Base-by-base conservation (phyloP, 345 rosid genomes). In the Nephelium lappaceum region DNA sequence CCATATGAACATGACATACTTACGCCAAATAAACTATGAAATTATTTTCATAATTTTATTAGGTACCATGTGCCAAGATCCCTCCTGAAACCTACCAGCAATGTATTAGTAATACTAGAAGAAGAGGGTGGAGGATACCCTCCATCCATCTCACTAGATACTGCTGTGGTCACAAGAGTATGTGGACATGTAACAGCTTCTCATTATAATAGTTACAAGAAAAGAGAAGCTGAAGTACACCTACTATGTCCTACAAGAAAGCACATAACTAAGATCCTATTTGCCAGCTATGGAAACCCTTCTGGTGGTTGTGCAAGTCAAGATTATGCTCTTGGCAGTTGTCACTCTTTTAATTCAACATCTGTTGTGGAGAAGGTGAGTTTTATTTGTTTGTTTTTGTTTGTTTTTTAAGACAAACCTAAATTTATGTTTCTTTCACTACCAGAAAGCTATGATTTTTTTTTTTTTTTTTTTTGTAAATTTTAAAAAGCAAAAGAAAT, bases 241-340 rank as follows among this genome's bases (percentile, higher is more conserved):
- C 67, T 73, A n/a, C 21, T 23, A 2, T 73, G 76, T 60, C 55
- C 67, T 7, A 14, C 55, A 24, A 60, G 3, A 14, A 42, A 5
- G 23, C 31, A 23, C 31, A 38, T 60, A 8, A n/a, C 67, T 0
- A n/a, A 15, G 36, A 61, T 73, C 15, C 10, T 58, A 10, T 74
- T 74, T 74, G 57, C 69, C 27, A 74, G 77, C 41, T 74, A 60
- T 74, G 77, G 77, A 74, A 74, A 66, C 41, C 77, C 77, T 74
- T 5, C 3, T 16, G 77, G 58, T 62, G 42, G 14, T 10, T 74
- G 77, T 62, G 68, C 0, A 24, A 16, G 6, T 41, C 11, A 14
- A 16, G 21, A 41, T 42, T 27, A 42, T 24, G 41, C 41, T 74
- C 5, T 18, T 11, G 77, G 77, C 15, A 4, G 11, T 42, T 74